These are phyloP conservation scores for Gossypium rotundifolium DNA, from an alignment of 345 rosid genomes.

Conservation along the genomic window DNA sequence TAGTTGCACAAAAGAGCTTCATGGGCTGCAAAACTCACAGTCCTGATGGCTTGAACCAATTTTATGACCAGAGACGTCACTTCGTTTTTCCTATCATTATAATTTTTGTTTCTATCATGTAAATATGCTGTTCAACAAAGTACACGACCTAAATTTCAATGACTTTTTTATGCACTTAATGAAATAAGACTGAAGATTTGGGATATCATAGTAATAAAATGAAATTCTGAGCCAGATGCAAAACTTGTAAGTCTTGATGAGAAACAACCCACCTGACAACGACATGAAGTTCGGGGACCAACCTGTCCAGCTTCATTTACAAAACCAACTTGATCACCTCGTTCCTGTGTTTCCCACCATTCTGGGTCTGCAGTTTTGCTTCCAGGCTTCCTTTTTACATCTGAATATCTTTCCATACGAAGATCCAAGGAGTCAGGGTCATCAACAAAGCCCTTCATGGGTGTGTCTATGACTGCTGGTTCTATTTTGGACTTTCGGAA, in stretches of 20 bases:
- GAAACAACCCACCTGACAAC: constrained; percentile 74
- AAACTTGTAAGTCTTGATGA: neutral
- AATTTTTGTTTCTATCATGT: neutral
- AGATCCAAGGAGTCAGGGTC: constrained; percentile 38
- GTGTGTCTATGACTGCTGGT: constrained; percentile 46
- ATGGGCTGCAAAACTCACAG: neutral
- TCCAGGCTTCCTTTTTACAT: constrained; percentile 28
- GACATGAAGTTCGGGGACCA: constrained; percentile 86
- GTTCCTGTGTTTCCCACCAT: constrained; percentile 94
- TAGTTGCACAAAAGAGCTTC: neutral
- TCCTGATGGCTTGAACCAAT: neutral
- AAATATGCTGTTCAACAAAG: neutral
- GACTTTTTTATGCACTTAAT: neutral
- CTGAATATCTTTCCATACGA: constrained; percentile 26
- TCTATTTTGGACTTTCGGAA: constrained; percentile 58
- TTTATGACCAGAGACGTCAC: neutral
- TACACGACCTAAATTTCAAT: neutral
- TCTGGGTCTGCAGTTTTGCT: constrained; percentile 46
- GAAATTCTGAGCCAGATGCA: neutral
- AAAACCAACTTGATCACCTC: constrained; percentile 54
- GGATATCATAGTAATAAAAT: neutral
- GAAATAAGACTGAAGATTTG: neutral
- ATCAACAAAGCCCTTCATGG: constrained; percentile 88
- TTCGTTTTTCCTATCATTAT: neutral
- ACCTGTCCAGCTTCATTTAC: constrained; percentile 70